A percentile compares a stretch with the other conserved stretches of the same genome.
Conservation (phyloP, 768 basidiomycete species). For the Lactifluus rugatus region DNA sequence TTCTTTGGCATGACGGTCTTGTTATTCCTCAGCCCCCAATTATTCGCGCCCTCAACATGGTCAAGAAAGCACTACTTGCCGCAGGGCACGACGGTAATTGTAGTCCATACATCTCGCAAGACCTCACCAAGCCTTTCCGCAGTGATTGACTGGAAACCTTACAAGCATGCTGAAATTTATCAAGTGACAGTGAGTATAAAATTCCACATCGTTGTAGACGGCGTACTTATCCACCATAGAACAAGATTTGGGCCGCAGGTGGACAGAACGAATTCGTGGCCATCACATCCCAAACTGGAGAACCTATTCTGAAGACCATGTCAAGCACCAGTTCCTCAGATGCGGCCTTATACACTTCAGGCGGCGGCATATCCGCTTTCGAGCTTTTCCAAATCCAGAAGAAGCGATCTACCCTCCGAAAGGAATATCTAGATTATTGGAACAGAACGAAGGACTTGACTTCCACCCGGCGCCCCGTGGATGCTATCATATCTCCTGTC, state of each 20-base stretch:
- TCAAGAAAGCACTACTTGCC: slow-evolving; percentile 34
- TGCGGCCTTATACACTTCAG: not conserved
- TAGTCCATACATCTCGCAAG: not conserved
- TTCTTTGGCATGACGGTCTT: slow-evolving; percentile 37
- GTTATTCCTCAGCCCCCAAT: slow-evolving; percentile 44
- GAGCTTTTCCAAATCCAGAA: slow-evolving; percentile 41
- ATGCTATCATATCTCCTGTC: slow-evolving; percentile 41
- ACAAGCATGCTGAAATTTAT: slow-evolving; percentile 25
- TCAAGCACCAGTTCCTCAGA: not conserved
- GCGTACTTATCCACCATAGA: not conserved
- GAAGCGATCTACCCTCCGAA: slow-evolving; percentile 32
- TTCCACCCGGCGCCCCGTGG: slow-evolving; percentile 41
- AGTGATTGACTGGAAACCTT: slow-evolving; percentile 32
- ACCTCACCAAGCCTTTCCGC: not conserved
- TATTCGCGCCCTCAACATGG: slow-evolving; percentile 40
- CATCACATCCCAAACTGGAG: slow-evolving; percentile 13
- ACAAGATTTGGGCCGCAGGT: slow-evolving; percentile 16
- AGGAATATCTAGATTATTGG: slow-evolving; percentile 42
- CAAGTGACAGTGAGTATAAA: slow-evolving; percentile 21
- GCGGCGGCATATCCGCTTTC: slow-evolving; percentile 13
- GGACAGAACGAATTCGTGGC: slow-evolving; percentile 1
- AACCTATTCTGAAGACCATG: slow-evolving; percentile 18
- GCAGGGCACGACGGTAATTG: slow-evolving; percentile 41
- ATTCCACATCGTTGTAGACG: not conserved
- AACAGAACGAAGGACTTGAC: slow-evolving; percentile 35